Conservation (phyloP, 1,284 basidiomycete genomes). For the Schizopora paradoxa region DNA sequence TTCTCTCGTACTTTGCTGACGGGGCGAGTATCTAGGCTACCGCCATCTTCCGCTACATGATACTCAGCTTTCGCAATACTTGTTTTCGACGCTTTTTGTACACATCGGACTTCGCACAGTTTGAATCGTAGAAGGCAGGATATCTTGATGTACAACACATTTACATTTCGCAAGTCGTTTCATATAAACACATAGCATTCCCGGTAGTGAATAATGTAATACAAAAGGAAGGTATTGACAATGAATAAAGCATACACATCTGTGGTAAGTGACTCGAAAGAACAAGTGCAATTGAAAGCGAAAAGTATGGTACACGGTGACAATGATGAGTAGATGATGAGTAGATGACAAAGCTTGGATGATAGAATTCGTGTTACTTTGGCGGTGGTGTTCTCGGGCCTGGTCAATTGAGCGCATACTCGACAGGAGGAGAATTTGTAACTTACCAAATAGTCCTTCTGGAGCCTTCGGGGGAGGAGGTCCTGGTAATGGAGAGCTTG, state of each 20-base stretch:
- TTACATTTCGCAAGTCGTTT: no score
- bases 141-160: no score
- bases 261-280: no score
- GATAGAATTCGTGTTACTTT: slow-evolving; percentile 5
- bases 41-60: slow-evolving; percentile 86
- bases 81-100: slow-evolving; percentile 88
- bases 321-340: no score
- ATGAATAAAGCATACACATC: no score
- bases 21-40: slow-evolving; percentile 51
- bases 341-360: neutral
- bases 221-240: no score
- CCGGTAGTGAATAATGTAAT: no score
- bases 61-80: slow-evolving; percentile 71
- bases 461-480: slow-evolving; percentile 41
- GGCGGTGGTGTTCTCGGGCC: slow-evolving; percentile 16
- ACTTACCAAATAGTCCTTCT: slow-evolving; percentile 57
- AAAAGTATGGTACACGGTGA: no score
- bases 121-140: no score
- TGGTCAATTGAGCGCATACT: neutral
- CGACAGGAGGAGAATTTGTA: neutral
- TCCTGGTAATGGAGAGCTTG: slow-evolving; percentile 32
- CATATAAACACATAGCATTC: no score
- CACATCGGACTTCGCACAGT: slow-evolving; percentile 43
- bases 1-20: slow-evolving; percentile 13
- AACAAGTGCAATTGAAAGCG: no score